Evolutionary conservation across 495 filamentous ascomycete genomes (phyloP).

Genomic region (Cryomyces minteri): DNA sequence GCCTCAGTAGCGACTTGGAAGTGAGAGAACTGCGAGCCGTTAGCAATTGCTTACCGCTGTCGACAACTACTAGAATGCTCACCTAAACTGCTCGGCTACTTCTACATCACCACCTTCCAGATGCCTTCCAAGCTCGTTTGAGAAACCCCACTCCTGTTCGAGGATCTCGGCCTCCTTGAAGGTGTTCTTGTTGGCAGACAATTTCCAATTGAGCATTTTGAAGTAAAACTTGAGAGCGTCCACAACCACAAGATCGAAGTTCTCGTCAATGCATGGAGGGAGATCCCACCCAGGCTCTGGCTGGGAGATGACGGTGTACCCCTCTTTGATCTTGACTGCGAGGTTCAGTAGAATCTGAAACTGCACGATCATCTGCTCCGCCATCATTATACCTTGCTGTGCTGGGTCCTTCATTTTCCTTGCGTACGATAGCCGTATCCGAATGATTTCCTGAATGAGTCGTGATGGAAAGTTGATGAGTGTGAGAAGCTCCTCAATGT

Average conservation of each 20-base stretch:
- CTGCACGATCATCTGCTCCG: slow-evolving; percentile 91
- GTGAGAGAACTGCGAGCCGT: slow-evolving; percentile 49
- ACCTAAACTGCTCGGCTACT: slow-evolving; percentile 96
- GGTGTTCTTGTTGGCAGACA: slow-evolving; percentile 94
- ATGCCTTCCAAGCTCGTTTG: slow-evolving; percentile 74
- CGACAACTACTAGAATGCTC: slow-evolving; percentile 1
- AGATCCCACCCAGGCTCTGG: slow-evolving; percentile 89
- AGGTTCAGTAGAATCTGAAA: slow-evolving; percentile 86
- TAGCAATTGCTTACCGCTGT: slow-evolving; percentile 6
- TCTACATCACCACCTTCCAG: slow-evolving; percentile 86
- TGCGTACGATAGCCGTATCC: slow-evolving; percentile 77
- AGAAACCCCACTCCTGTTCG: slow-evolving; percentile 94
- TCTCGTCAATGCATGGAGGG: slow-evolving; percentile 90
- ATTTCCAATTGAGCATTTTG: slow-evolving; percentile 89
- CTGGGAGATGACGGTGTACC: slow-evolving; percentile 65
- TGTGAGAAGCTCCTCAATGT: slow-evolving; percentile 89
- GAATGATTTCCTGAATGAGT: slow-evolving; percentile 91
- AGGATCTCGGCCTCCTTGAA: slow-evolving; percentile 97
- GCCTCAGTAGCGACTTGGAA: slow-evolving; percentile 68
- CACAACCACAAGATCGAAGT: slow-evolving; percentile 86
- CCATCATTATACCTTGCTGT: slow-evolving; percentile 72
- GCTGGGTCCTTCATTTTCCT: slow-evolving; percentile 84
- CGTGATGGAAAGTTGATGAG: slow-evolving; percentile 94
- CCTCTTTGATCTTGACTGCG: slow-evolving; percentile 79
- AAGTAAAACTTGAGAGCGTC: slow-evolving; percentile 96